phyloP scores from a whole-genome alignment of 2,329 filamentous ascomycete genomes.

The Taxawa tesnikishii region DNA sequence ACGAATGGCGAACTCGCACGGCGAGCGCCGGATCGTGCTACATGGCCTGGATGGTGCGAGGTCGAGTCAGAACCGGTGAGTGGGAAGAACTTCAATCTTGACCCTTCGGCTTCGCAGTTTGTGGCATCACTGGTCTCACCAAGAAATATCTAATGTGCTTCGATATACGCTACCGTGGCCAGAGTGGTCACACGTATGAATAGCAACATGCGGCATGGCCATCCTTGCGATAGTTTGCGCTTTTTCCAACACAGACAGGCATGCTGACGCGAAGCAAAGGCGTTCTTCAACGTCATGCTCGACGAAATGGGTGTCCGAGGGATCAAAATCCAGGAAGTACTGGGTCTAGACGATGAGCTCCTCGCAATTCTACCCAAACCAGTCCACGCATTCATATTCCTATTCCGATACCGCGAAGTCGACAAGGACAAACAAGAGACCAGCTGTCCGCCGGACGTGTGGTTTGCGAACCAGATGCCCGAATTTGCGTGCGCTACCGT shows the following conservation, averaged over 20 bases:
- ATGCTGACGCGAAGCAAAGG: too few relatives aligned
- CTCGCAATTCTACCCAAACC: conserved; percentile 57
- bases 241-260: too few relatives aligned
- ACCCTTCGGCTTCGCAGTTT: background rate
- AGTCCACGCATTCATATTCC: conserved; percentile 76
- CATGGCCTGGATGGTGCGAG: conserved; percentile 67
- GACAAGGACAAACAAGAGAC: conserved; percentile 36
- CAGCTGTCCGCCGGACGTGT: conserved; percentile 53
- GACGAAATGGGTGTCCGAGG: conserved; percentile 63
- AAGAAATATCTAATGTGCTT: too few relatives aligned
- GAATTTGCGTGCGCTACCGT: conserved; percentile 86
- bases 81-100: conserved; percentile 4
- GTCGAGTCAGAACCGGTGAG: conserved; percentile 80
- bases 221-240: too few relatives aligned
- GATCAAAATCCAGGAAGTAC: conserved; percentile 65
- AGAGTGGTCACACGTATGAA: too few relatives aligned
- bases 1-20: conserved; percentile 32
- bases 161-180: too few relatives aligned
- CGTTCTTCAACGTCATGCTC: conserved; percentile 77
- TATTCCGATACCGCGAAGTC: conserved; percentile 59
- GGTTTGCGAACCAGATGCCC: conserved; percentile 91
- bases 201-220: too few relatives aligned
- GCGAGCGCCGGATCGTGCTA: conserved; percentile 37
- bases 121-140: too few relatives aligned
- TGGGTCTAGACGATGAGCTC: conserved; percentile 55